These are phyloP conservation scores for Heliamphora pulchella DNA, from an alignment of 179 eudicot species.

Conservation along the genomic window DNA sequence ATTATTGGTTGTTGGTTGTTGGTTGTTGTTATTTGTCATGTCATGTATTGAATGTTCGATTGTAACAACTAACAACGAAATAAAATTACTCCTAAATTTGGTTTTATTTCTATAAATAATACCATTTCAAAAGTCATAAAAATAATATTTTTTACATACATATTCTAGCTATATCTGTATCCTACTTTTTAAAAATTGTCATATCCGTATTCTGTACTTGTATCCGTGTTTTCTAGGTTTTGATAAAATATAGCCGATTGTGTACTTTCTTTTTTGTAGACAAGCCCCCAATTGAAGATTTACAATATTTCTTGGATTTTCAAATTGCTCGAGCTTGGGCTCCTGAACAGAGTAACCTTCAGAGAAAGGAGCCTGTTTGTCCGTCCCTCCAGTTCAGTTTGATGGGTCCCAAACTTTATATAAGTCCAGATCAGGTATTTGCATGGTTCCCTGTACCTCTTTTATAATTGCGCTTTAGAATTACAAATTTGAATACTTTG, in stretches of 20 bases:
- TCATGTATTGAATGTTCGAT: too few relatives aligned
- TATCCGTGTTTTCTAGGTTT: not conserved
- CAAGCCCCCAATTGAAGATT: constrained; percentile 99
- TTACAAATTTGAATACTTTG: not conserved
- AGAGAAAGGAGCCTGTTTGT: constrained; percentile 91
- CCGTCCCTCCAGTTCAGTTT: constrained; percentile 87
- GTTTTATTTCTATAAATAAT: too few relatives aligned
- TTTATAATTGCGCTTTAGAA: not conserved
- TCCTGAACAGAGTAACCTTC: constrained; percentile 76
- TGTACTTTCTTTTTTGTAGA: constrained; percentile 37
- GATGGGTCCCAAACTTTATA: constrained; percentile 95
- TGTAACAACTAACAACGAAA: too few relatives aligned
- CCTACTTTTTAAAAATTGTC: too few relatives aligned
- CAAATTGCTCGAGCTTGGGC: constrained; percentile 94
- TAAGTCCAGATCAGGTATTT: constrained; percentile 89
- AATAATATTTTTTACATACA: too few relatives aligned
- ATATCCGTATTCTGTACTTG: too few relatives aligned
- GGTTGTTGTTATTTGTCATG: too few relatives aligned
- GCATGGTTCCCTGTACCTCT: not conserved
- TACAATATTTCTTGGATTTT: constrained; percentile 89
- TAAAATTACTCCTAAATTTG: too few relatives aligned
- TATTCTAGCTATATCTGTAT: too few relatives aligned
- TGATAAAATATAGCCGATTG: not conserved
- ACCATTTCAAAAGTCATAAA: too few relatives aligned
- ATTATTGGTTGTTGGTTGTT: too few relatives aligned